Evolutionary conservation across 176 grass and related monocot species (phyloP), one percentile per base, ranked within the genome.

Genomic region (Saccharum officinarum): DNA sequence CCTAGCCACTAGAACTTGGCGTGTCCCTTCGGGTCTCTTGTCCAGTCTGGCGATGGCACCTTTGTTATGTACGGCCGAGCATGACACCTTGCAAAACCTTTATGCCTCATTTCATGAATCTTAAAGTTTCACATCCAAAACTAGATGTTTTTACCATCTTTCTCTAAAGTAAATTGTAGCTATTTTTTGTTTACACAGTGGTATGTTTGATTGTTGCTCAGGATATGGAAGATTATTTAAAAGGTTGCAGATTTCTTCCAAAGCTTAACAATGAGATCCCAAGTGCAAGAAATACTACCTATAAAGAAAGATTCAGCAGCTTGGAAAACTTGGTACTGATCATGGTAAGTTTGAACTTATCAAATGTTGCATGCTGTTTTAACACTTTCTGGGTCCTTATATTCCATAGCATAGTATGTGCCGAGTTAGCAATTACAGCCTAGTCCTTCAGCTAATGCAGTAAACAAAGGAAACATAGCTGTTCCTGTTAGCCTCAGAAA

Each of bases 171-270:
- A 71, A 71, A 77, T 46, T 52, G 49, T 34, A 88, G 18, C 57
- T 74, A 39, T 78, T 41, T 64, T 73, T n/a, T 37, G 39, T 78
- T 71, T 79, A 63, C 23, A 54, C 17, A 13, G 6, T 64, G 34
- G 44, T 54, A 34, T 39, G 26, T 77, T 83, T 28, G 52, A 33
- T 20, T 85, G 36, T 87, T 80, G 44, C 91, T 49, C 82, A 98
- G 93, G 90, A 98, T 80, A 93, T 98, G 79, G 70, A 82, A 77
- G 82, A 90, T 63, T 98, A 98, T 89, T 87, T 98, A 67, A 82
- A 85, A 83, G 95, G 95, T 22, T 98, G 95, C 89, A 98, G 70
- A 79, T 98, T 98, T 85, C 95, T 98, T 82, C 95, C 95, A 49
- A 95, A 90, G 85, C 93, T 98, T 69, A 98, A 98, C 59, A 98